These are phyloP conservation scores for Mikania micrantha DNA, from an alignment of 129 eudicot species.

Conservation along the genomic window DNA sequence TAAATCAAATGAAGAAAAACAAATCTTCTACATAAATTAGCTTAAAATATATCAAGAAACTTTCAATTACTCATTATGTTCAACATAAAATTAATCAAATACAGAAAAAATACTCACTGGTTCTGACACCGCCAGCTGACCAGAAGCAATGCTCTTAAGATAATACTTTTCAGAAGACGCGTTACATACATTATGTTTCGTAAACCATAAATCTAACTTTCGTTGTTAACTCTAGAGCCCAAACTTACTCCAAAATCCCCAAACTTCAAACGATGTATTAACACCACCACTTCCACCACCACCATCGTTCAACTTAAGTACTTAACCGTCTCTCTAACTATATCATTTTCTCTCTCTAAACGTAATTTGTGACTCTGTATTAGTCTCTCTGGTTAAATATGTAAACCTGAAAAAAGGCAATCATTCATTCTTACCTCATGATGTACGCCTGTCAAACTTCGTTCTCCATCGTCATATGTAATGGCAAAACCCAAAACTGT, in stretches of 20 bases:
- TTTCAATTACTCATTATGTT: neutral
- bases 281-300: conserved; percentile 20
- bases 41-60: neutral
- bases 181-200: conserved; percentile 64
- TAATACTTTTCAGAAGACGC: conserved; percentile 88
- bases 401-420: conserved; percentile 21
- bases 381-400: conserved; percentile 29
- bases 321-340: conserved; percentile 33
- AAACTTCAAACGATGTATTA: conserved; percentile 4
- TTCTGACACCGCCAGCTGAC: conserved; percentile 87
- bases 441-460: conserved; percentile 26
- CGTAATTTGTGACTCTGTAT: neutral
- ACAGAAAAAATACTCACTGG: conserved; percentile 38
- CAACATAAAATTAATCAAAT: neutral
- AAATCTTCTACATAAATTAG: neutral
- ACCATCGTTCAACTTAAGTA: neutral
- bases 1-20: neutral
- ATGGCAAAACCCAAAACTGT: no score
- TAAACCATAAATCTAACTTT: conserved; percentile 30
- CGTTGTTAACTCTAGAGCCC: conserved; percentile 13
- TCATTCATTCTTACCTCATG: conserved; percentile 32
- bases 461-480: conserved; percentile 10
- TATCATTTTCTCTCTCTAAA: conserved; percentile 26
- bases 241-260: conserved; percentile 8
- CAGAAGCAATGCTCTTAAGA: conserved; percentile 97